These are phyloP conservation scores for Withania somnifera DNA, from an alignment of 305 asterid species.

Conservation along the genomic window DNA sequence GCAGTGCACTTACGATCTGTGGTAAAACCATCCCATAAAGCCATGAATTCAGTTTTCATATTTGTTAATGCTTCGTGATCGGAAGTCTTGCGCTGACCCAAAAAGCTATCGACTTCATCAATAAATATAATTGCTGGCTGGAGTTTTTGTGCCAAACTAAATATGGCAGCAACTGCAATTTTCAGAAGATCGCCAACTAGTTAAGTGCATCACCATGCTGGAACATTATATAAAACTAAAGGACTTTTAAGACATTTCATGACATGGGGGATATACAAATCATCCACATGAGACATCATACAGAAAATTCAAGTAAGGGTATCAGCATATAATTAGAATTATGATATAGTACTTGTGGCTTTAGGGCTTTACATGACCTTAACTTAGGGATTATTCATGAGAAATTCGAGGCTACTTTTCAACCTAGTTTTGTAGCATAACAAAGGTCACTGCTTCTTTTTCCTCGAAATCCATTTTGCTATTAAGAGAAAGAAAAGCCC, in stretches of 20 bases:
- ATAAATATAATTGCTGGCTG: constrained; percentile 95
- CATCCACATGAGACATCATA: background rate
- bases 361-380: background rate
- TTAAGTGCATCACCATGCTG: background rate
- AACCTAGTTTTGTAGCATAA: background rate
- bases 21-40: constrained; percentile 96
- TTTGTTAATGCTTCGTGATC: constrained; percentile 79
- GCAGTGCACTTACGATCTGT: constrained; percentile 60
- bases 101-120: constrained; percentile 86
- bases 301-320: background rate
- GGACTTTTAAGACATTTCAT: background rate
- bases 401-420: background rate
- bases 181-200: background rate
- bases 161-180: constrained; percentile 77
- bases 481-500: background rate
- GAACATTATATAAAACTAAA: background rate
- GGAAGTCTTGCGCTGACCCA: constrained; percentile 72
- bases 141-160: constrained; percentile 84
- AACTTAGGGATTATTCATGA: background rate
- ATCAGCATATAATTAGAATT: background rate
- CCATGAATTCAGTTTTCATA: constrained; percentile 97
- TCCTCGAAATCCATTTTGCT: background rate
- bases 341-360: background rate
- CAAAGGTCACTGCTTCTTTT: background rate
- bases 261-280: background rate